These are phyloP conservation scores for Fusarium annulatum DNA, from an alignment of 2,329 filamentous ascomycete species.

Conservation along the genomic window DNA sequence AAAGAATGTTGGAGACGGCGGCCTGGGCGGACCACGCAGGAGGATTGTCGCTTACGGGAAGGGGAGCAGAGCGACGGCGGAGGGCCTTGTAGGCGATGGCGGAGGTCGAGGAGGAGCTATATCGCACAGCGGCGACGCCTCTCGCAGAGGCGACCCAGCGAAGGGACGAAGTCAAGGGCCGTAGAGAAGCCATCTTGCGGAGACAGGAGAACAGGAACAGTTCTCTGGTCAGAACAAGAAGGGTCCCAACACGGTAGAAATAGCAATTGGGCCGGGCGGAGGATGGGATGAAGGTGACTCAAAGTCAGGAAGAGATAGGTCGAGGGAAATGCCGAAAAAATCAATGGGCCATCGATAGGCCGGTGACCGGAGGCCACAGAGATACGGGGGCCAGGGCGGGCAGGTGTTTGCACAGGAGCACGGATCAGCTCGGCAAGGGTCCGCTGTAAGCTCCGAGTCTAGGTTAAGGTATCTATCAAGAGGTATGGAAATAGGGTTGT, in stretches of 20 bases:
- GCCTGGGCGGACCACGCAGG: constrained; percentile 90
- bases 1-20: constrained; percentile 97
- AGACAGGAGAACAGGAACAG: constrained; percentile 35
- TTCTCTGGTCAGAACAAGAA: constrained; percentile 44
- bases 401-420: constrained; percentile 22
- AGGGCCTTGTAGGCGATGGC: constrained; percentile 97
- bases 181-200: constrained; percentile 58
- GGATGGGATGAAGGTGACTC: constrained; percentile 39
- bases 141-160: constrained; percentile 49
- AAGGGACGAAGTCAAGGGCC: constrained; percentile 55
- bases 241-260: constrained; percentile 37
- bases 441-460: constrained; percentile 15
- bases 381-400: background rate
- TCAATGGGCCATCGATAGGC: constrained; percentile 40
- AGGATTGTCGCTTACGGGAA: constrained; percentile 80
- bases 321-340: constrained; percentile 42
- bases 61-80: constrained; percentile 87
- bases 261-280: constrained; percentile 23
- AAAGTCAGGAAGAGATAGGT: constrained; percentile 33
- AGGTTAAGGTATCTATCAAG: background rate
- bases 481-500: background rate
- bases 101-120: constrained; percentile 75
- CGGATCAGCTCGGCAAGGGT: constrained; percentile 40
- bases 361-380: constrained; percentile 43
- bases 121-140: constrained; percentile 49